Evolutionary conservation across 176 grass and related monocot genomes (phyloP).

Genomic region (Melocanna baccifera): DNA sequence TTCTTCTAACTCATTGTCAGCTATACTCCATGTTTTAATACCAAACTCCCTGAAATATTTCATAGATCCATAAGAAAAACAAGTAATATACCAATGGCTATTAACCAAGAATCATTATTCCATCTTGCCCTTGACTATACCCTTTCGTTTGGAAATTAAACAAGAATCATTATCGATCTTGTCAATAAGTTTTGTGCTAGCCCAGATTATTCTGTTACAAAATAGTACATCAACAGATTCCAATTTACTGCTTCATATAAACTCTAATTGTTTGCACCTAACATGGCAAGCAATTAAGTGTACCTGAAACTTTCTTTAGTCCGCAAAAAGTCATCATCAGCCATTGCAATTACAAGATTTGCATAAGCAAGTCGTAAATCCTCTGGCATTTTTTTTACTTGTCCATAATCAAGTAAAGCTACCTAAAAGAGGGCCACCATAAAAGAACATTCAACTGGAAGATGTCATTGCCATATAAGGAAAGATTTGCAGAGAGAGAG

Average conservation of each 20-base stretch:
- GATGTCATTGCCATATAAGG: constrained; percentile 11
- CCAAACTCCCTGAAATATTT: constrained; percentile 77
- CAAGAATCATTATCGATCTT: neutral
- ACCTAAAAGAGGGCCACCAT: constrained; percentile 51
- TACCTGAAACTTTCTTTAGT: constrained; percentile 74
- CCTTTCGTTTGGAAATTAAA: neutral
- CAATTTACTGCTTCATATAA: neutral
- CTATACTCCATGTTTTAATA: constrained; percentile 58
- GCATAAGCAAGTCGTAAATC: constrained; percentile 90
- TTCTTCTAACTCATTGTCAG: constrained; percentile 65
- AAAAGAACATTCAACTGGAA: constrained; percentile 27
- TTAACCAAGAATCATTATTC: neutral
- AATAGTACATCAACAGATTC: neutral
- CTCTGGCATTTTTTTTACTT: constrained; percentile 94
- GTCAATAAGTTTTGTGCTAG: neutral
- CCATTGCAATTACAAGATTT: constrained; percentile 92
- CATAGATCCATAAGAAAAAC: neutral
- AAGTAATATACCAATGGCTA: neutral
- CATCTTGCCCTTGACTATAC: neutral
- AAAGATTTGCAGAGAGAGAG: neutral
- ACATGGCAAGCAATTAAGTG: constrained; percentile 3
- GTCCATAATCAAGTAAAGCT: constrained; percentile 97
- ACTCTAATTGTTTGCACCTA: constrained; percentile 5
- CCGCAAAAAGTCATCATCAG: constrained; percentile 64
- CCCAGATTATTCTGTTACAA: neutral